Base-by-base conservation (phyloP, 306 rosid genomes). In the Citrullus colocynthis region DNA sequence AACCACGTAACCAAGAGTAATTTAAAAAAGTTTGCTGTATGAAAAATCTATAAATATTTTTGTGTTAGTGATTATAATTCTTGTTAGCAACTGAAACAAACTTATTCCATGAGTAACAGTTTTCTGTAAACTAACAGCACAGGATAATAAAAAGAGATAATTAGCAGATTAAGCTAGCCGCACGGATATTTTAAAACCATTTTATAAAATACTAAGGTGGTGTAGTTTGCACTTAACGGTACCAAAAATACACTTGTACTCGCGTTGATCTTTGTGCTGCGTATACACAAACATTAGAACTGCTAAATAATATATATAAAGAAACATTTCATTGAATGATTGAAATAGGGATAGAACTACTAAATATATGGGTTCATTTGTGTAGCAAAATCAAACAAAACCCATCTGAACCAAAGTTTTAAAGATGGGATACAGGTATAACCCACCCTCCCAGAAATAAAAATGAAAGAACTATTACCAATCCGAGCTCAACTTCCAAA, bases 401-500 rank as follows among this genome's bases (percentile, higher is more conserved):
- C 18, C 15, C 7, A 66, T 17, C 51, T 18, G 45, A 64, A 65
- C 48, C 51, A 36, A 7, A 3, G 28, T 28, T 11, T 7, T 66
- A 39, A 41, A 20, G 56, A 69, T 21, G 36, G 44, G 55, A 20
- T 17, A 65, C 30, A 44, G 57, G n/a, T 20, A 10, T 32, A 54
- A 48, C 0, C 14, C 74, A 30, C 51, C 75, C 18, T 21, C 54
- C 51, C 3, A 42, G 74, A 70, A 60, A 76, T 75, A 14, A 61
- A 81, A 80, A 30, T 80, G 56, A 64, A 80, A 82, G 72, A 76
- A 45, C 2, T 6, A 52, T 78, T 89, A 95, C 97, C 98, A 62
- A 85, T 56, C 91, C 97, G 44, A 70, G 78, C 79, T 90, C 97
- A 44, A 90, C 85, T 87, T 95, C 98, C 89, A 95, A 85, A 84